These are phyloP conservation scores for Plantago ovata DNA, from an alignment of 257 asterid species.

Conservation along the genomic window DNA sequence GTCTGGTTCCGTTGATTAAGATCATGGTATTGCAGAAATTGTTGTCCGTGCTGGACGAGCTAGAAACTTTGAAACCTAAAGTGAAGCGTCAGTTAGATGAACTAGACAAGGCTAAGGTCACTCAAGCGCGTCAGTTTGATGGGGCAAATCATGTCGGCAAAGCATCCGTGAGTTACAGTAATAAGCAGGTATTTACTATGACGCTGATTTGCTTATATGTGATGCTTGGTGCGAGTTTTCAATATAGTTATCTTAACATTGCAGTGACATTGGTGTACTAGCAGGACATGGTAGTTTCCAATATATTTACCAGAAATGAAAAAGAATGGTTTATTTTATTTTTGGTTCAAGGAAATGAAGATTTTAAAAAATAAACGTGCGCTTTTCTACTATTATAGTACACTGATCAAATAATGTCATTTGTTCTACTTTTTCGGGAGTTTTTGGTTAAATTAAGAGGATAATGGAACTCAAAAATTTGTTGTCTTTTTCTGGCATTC, in stretches of 20 bases:
- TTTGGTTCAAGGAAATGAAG: too few species aligned
- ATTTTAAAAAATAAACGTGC: too few species aligned
- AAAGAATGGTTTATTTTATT: too few species aligned
- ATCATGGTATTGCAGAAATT: slow-evolving; percentile 42
- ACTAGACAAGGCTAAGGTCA: slow-evolving; percentile 30
- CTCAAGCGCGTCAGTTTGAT: slow-evolving; percentile 36
- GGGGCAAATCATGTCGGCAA: slow-evolving; percentile 31
- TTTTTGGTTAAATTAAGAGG: neutral
- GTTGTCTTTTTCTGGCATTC: neutral
- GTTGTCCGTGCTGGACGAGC: slow-evolving; percentile 64
- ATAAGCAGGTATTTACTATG: slow-evolving; percentile 41
- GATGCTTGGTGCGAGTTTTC: neutral
- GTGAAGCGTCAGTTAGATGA: slow-evolving; percentile 44
- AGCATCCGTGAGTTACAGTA: slow-evolving; percentile 33
- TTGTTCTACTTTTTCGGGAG: too few species aligned
- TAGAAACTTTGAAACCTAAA: slow-evolving; percentile 72
- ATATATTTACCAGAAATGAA: too few species aligned
- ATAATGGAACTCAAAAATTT: neutral
- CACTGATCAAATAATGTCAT: too few species aligned
- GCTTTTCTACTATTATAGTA: too few species aligned
- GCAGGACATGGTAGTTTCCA: too few species aligned
- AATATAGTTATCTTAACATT: neutral
- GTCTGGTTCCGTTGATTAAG: slow-evolving; percentile 15
- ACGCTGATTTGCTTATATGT: slow-evolving; percentile 10
- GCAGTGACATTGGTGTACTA: too few species aligned